Evolutionary conservation across 2,329 filamentous ascomycete species (phyloP).

Genomic region (Intubia oerlemansii): DNA sequence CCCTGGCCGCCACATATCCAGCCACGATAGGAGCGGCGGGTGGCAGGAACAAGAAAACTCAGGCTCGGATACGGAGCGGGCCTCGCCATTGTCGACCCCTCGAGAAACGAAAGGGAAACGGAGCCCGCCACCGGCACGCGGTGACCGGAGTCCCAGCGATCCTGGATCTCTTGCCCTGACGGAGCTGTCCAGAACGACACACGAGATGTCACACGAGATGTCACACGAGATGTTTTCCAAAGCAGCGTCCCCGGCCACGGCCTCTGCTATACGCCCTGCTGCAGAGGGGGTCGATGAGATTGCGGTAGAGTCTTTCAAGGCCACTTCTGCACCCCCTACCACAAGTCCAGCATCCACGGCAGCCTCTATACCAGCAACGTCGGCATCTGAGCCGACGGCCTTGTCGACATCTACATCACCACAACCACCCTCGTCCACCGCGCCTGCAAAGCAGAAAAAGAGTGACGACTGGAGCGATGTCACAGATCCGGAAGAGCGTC

Average conservation of each 20-base stretch:
- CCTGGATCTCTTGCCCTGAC: too few relatives aligned
- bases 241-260: too few relatives aligned
- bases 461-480: constrained; percentile 48
- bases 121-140: not conserved
- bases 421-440: constrained; percentile 8
- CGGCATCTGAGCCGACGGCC: too few relatives aligned
- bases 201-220: too few relatives aligned
- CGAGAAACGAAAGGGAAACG: constrained; percentile 1
- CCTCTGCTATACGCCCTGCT: too few relatives aligned
- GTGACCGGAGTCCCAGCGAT: too few relatives aligned
- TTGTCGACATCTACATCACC: not conserved
- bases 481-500: constrained; percentile 46
- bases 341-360: constrained; percentile 6
- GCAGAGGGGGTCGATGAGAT: too few relatives aligned
- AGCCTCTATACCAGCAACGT: constrained; percentile 6
- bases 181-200: too few relatives aligned
- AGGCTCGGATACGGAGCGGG: constrained; percentile 12
- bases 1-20: not conserved
- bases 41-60: constrained; percentile 7
- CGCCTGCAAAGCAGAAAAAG: constrained; percentile 21
- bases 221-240: too few relatives aligned
- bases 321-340: not conserved
- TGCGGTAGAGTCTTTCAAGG: not conserved
- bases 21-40: not conserved
- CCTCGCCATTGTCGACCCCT: not conserved